Base-by-base conservation (phyloP, 2,329 filamentous ascomycete genomes). In the Hypoxylon sp. region DNA sequence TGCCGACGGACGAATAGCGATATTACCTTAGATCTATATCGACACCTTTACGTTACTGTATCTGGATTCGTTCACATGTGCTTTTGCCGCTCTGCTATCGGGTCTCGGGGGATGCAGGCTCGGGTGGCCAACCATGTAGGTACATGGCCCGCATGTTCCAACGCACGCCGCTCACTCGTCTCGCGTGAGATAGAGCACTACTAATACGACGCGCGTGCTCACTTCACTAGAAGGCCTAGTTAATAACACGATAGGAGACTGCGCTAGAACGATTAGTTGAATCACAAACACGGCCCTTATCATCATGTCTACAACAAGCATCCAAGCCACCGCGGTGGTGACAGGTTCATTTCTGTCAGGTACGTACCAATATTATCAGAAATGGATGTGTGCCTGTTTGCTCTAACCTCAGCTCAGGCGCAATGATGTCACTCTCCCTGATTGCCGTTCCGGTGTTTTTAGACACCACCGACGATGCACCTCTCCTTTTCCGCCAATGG, bases 401-500 rank as follows among this genome's bases (percentile, higher is more conserved):
- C 7, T 27, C 21, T 47, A 47, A 47, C 44, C 44, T 2, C 7
- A 11, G 17, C 17, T 21, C 19, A 50, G 66, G 66, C 6, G 66
- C 66, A 10, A 69, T 69, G 66, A 42, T 46, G 11, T 47, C 35
- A 6, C 35, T 80, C 21, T 78, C 76, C 3, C 13, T 69, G 2
- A 54, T 80, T 11, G 73, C 71, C 1, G 67, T 80, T 8, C 78
- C 78, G 2, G 76, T 80, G 15, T 67, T 80, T 10, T 70, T 80
- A 37, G 70, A 78, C 61, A 77, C 73, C 19, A 75, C 70, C 15
- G 64, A 67, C 4, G 57, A 74, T 8, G 48, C 75, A 0, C 42
- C 62, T 7, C 76, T 78, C 6, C 55, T 79, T 13, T 65, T 77
- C 47, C 68, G 42, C 8, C 76, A 79, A 62, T 80, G 77, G 78